Evolutionary conservation across 139 green algal genomes (phyloP).

Genomic region (Chlamydomonas schloesseri): DNA sequence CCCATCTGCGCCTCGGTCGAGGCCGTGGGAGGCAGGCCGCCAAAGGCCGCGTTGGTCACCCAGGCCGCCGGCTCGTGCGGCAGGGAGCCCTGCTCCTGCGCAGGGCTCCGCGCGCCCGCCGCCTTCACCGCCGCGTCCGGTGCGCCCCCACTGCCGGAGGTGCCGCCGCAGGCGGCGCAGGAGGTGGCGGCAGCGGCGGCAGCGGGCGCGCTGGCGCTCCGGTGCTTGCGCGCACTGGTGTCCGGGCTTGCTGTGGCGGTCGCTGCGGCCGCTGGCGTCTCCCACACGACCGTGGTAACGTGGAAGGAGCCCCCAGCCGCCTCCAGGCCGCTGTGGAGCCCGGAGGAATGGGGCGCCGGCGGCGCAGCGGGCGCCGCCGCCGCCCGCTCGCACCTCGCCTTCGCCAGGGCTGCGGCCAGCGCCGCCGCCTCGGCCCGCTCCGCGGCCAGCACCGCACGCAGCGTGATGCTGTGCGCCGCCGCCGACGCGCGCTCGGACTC

Average conservation of each 20-base stretch:
- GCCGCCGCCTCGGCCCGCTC: background rate
- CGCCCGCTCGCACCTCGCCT: no score
- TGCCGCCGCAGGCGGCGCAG: background rate
- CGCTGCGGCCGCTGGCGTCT: background rate
- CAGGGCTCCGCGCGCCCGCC: no score
- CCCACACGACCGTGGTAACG: background rate
- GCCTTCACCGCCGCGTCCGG: background rate
- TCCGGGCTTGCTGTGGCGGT: no score
- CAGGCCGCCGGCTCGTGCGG: background rate
- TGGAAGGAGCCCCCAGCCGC: background rate
- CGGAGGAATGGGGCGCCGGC: no score
- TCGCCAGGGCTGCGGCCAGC: background rate
- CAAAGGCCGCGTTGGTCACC: slow-evolving; percentile 17
- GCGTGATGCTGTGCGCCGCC: background rate
- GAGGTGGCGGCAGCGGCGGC: no score
- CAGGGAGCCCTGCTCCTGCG: no score
- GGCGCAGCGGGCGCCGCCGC: no score
- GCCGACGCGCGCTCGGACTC: background rate
- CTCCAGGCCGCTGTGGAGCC: background rate
- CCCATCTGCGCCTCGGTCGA: background rate
- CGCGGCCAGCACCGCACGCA: background rate
- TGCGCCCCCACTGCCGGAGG: no score
- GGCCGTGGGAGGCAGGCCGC: background rate
- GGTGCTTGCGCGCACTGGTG: no score
- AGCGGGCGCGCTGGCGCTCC: no score